Evolutionary conservation across 495 filamentous ascomycete species (phyloP).

Genomic region (Podospora tetraspora): DNA sequence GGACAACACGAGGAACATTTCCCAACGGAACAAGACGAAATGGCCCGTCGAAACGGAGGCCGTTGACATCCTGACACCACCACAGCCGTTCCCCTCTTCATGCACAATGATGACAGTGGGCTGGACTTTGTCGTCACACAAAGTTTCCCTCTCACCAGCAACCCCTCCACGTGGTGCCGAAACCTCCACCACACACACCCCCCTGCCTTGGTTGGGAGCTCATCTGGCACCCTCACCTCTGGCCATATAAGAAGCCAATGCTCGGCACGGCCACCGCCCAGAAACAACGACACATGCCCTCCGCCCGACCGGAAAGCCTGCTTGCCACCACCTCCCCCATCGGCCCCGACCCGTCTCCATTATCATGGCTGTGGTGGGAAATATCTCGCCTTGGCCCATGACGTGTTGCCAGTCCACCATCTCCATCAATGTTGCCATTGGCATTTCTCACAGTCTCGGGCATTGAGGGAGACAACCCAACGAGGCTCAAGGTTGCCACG

Average conservation of each 20-base stretch:
- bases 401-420: neutral
- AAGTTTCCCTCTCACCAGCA: neutral
- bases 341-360: neutral
- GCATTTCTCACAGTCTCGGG: neutral
- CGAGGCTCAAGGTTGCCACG: neutral
- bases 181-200: neutral
- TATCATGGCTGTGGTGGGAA: neutral
- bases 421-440: neutral
- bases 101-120: slow-evolving; percentile 8
- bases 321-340: neutral
- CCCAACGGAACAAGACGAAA: neutral
- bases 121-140: slow-evolving; percentile 1
- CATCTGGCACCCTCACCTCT: neutral
- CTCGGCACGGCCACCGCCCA: neutral
- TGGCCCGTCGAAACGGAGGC: neutral
- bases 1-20: neutral
- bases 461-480: neutral
- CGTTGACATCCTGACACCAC: neutral
- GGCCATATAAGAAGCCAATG: neutral
- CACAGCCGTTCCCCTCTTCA: neutral
- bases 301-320: neutral
- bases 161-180: slow-evolving; percentile 5
- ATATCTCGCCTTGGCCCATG: neutral
- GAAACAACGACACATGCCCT: neutral
- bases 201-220: neutral